Conservation (phyloP, 208 protist species). For the Entamoeba histolytica region DNA sequence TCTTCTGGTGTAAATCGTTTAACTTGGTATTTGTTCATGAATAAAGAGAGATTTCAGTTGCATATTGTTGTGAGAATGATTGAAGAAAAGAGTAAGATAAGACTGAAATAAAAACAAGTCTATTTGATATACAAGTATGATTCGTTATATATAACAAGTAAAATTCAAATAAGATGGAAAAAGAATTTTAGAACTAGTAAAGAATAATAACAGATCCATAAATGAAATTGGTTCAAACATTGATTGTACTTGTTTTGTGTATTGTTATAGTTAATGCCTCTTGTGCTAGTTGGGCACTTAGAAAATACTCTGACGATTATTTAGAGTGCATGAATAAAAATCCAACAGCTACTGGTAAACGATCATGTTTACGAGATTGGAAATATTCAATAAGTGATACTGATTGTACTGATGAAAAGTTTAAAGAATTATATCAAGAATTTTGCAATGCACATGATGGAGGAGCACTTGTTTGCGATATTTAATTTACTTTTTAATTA, state of each 20-base stretch:
- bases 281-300: not conserved
- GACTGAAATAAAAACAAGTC: too few species aligned
- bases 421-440: not conserved
- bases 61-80: too few species aligned
- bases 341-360: not conserved
- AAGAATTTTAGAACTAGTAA: too few species aligned
- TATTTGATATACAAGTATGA: too few species aligned
- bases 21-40: too few species aligned
- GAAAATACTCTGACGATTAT: not conserved
- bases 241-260: not conserved
- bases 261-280: not conserved
- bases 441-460: not conserved
- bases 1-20: slow-evolving; percentile 11
- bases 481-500: not conserved
- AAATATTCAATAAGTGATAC: not conserved
- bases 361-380: not conserved
- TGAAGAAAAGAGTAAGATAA: too few species aligned
- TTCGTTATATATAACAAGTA: too few species aligned
- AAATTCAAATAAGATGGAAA: too few species aligned
- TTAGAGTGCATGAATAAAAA: not conserved
- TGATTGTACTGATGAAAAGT: not conserved
- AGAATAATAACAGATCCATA: too few species aligned
- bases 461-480: not conserved
- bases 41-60: too few species aligned
- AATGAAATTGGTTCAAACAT: not conserved